A percentile compares a stretch with the other conserved stretches of the same genome.
phyloP scores from a whole-genome alignment of 768 basidiomycete species.

The Tylopilus intermedius region DNA sequence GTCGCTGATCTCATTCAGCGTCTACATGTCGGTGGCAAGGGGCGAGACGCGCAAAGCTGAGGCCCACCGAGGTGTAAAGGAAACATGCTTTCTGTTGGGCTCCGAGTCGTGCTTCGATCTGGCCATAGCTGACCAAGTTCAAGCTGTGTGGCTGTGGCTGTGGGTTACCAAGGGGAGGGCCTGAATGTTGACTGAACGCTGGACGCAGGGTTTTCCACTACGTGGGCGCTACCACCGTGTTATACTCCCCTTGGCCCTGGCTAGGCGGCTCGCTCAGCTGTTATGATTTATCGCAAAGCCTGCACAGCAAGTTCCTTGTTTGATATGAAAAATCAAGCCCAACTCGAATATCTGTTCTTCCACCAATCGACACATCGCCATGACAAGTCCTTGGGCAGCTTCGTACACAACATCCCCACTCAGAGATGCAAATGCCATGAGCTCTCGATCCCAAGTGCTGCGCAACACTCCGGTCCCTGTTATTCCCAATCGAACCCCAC shows the following conservation, averaged over 20 bases:
- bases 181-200: background rate
- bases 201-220: background rate
- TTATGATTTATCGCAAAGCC: background rate
- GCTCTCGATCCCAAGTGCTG: background rate
- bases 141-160: background rate
- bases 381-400: conserved; percentile 7
- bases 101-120: no score
- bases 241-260: background rate
- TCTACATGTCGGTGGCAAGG: no score
- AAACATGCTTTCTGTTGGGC: background rate
- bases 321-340: conserved; percentile 10
- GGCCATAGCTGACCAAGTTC: no score
- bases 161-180: background rate
- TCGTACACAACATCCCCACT: conserved; percentile 26
- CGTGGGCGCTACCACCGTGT: background rate
- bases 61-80: background rate
- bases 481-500: conserved; percentile 9
- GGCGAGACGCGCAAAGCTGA: background rate
- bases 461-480: conserved; percentile 21
- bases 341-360: background rate
- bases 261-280: background rate
- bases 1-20: background rate
- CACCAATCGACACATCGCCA: conserved; percentile 6
- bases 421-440: conserved; percentile 15
- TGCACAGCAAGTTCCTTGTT: background rate